Evolutionary conservation across 2,329 filamentous ascomycete species (phyloP).

Genomic region (Aspergillus felis): DNA sequence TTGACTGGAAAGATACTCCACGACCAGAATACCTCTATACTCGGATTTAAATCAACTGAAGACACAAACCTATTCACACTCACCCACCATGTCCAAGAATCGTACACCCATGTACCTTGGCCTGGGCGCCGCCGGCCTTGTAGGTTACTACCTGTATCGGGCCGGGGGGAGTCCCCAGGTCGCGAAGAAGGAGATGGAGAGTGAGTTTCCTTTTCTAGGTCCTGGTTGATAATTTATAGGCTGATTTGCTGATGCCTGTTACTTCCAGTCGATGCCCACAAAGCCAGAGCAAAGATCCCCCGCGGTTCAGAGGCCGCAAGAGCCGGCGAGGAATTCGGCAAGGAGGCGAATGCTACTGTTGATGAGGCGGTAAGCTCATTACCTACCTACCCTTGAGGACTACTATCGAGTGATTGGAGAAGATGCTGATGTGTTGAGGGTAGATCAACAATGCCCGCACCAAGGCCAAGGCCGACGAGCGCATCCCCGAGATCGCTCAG

Average conservation of each 20-base stretch:
- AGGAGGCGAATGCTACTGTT: slow-evolving; percentile 61
- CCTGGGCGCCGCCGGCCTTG: slow-evolving; percentile 60
- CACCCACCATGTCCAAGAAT: slow-evolving; percentile 32
- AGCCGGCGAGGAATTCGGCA: slow-evolving; percentile 59
- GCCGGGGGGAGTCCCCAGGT: slow-evolving; percentile 76
- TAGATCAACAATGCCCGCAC: slow-evolving; percentile 61
- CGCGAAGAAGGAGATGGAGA: slow-evolving; percentile 82
- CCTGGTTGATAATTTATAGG: neutral
- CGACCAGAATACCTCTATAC: neutral
- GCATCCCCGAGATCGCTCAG: slow-evolving; percentile 57
- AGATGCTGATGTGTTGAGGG: neutral
- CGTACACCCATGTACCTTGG: slow-evolving; percentile 41
- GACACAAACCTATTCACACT: slow-evolving; percentile 6
- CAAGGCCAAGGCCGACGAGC: slow-evolving; percentile 55
- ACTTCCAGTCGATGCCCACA: slow-evolving; percentile 67
- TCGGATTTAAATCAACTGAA: neutral
- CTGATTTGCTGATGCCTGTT: neutral
- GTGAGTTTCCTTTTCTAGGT: slow-evolving; percentile 49
- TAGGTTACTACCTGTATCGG: slow-evolving; percentile 87
- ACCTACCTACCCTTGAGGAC: too few relatives aligned
- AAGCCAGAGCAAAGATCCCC: slow-evolving; percentile 64
- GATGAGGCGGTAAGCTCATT: slow-evolving; percentile 61
- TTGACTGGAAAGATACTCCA: neutral
- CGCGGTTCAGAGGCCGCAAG: slow-evolving; percentile 61
- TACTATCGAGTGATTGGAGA: neutral